Evolutionary conservation across 768 basidiomycete species (phyloP), one percentile per base, ranked within the genome.

Genomic region (Phanerochaete carnosa): DNA sequence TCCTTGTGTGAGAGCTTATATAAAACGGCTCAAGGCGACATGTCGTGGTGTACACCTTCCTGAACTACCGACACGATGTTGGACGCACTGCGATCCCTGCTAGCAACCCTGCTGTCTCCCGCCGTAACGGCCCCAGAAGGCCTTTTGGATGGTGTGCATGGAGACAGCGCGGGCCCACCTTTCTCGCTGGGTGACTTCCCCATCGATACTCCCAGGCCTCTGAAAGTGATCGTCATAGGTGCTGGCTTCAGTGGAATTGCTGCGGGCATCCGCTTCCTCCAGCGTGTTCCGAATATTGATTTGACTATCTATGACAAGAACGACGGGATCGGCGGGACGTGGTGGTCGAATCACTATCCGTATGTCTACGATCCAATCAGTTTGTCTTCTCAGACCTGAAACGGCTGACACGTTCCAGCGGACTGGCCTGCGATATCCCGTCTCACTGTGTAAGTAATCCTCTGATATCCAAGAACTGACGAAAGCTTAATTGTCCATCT

Each of bases 271-370:
- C 45, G 63, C 43, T 64, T 53, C 45, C 35, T 45, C 9, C 57
- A 51, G 43, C 57, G 72, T 35, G 72, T 86, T 9, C 75, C 77
- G 52, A 86, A 87, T 62, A 61, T 86, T 12, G 73, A 83, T 22
- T 66, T 88, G 7, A 77, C 78, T 0, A 80, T 87, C 19, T 88
- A 86, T 66, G 87, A 88, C 55, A 82, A 83, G 60, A 79, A 80
- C 56, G 72, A 76, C 19, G 82, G 80, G 1, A 74, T 88, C 25
- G 87, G 86, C 11, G 87, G 87, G 1, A 80, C 84, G 2, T 88
- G 87, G 87, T 81, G 75, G 63, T 71, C 73, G 7, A 86, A 85
- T 59, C 77, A 69, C 55, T 85, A 85, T 67, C 83, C 83, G 83
- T 82, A 53, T 66, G 77, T 66, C 29, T 26, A 4, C 55, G 13